These are phyloP conservation scores for Suhomyces chickasaworum DNA, from an alignment of 1,139 yeast species.

Conservation along the genomic window DNA sequence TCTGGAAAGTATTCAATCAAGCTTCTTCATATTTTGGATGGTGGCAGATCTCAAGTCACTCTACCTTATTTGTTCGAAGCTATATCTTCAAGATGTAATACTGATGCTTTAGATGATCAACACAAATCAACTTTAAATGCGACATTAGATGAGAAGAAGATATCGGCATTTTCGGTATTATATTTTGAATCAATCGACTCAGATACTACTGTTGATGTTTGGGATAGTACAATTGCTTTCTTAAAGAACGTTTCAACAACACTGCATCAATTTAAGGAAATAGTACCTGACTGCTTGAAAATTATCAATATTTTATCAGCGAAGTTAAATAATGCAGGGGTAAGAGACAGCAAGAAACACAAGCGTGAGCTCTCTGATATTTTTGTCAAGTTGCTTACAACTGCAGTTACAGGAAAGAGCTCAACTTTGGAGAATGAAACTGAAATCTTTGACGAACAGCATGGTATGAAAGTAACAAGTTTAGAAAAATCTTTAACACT, in stretches of 20 bases:
- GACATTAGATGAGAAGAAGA: slow-evolving; percentile 40
- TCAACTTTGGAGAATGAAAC: slow-evolving; percentile 8
- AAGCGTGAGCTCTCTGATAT: slow-evolving; percentile 69
- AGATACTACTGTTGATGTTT: slow-evolving; percentile 77
- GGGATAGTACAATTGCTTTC: slow-evolving; percentile 58
- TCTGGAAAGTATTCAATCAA: slow-evolving; percentile 35
- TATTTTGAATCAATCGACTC: slow-evolving; percentile 68
- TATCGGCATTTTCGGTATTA: slow-evolving; percentile 54
- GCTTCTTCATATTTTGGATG: slow-evolving; percentile 75
- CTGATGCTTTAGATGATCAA: slow-evolving; percentile 33
- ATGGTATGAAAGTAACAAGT: slow-evolving; percentile 15
- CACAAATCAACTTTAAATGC: slow-evolving; percentile 47
- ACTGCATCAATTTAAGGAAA: slow-evolving; percentile 42
- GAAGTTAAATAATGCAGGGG: slow-evolving; percentile 58
- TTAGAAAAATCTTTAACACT: slow-evolving; percentile 7
- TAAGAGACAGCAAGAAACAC: slow-evolving; percentile 61
- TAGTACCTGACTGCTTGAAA: slow-evolving; percentile 52
- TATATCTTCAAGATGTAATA: slow-evolving; percentile 41
- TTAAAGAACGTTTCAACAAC: slow-evolving; percentile 55
- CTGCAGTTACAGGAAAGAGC: slow-evolving; percentile 24
- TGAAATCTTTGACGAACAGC: slow-evolving; percentile 1
- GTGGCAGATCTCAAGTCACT: slow-evolving; percentile 77
- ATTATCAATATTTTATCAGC: slow-evolving; percentile 53
- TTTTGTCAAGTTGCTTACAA: slow-evolving; percentile 56
- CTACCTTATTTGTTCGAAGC: slow-evolving; percentile 67